Evolutionary conservation across 2,329 filamentous ascomycete genomes (phyloP), one percentile per base, ranked within the genome.

Genomic region (Whalleya microplaca): DNA sequence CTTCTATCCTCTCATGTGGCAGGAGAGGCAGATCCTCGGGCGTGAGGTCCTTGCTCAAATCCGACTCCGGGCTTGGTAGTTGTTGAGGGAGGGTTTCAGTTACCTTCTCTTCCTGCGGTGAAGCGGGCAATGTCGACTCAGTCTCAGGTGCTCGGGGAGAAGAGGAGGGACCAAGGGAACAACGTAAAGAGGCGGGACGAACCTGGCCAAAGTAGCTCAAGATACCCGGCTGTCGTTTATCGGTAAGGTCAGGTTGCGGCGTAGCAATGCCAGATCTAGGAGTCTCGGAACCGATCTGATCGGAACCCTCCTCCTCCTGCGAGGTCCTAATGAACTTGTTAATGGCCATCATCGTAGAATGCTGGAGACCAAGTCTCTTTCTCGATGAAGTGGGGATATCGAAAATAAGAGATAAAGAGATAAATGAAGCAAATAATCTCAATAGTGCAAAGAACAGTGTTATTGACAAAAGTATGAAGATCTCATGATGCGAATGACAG

Each of bases 151-250:
- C 67, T 74, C 74, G 69, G 72, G 72, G 68, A 63, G 68, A 72
- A 69, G 71, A 70, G 66, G 72, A 74, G 57, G 69, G 70, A 66
- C 72, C 68, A 66, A 71, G 74, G 66, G 73, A 73, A 68, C 74
- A 75, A 73, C 80, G 76, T 83, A 84, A 83, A 87, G 87, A 86
- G 81, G 84, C 86, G 83, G 85, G 84, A 97, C 95, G 88, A 96
- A 99, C 95, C 94, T 99, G 95, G 81, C 89, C 90, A 84, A 98
- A 96, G 83, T 95, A 97, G 82, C 89, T 96, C 84, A 95, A 89
- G 80, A 98, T 96, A 74, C 92, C 91, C 66, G 95, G 95, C 73
- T 96, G 83, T 78, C 95, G 90, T 80, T 96, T 97, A 80, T 99
- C 95, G 71, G 90, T 88, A 63, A 90, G 88, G 77, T 98, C 94